Evolutionary conservation across 768 basidiomycete species (phyloP).

Genomic region (Favolaschia claudopus): DNA sequence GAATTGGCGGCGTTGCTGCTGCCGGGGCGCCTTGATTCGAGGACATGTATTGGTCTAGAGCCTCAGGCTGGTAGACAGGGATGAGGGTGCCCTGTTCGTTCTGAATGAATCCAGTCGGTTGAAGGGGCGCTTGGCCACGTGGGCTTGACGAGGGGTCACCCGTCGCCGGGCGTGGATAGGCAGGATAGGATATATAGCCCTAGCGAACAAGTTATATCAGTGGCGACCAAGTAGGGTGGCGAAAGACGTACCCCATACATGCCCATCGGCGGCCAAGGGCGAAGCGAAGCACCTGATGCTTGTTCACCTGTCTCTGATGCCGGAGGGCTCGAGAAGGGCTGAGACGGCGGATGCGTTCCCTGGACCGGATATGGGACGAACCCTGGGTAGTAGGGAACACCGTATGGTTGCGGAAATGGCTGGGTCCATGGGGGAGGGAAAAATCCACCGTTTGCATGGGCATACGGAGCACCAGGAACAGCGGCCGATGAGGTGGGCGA

Average conservation of each 20-base stretch:
- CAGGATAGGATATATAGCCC: conserved; percentile 60
- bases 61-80: conserved; percentile 75
- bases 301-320: conserved; percentile 48
- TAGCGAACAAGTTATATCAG: conserved; percentile 26
- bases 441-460: conserved; percentile 52
- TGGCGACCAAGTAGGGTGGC: not conserved
- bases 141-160: conserved; percentile 38
- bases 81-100: conserved; percentile 77
- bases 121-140: conserved; percentile 59
- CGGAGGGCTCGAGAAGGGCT: conserved; percentile 40
- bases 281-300: conserved; percentile 35
- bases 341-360: conserved; percentile 33
- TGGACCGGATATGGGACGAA: conserved; percentile 53
- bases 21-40: conserved; percentile 41
- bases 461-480: conserved; percentile 40
- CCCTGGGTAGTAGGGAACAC: conserved; percentile 57
- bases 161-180: conserved; percentile 32
- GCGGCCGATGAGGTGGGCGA: conserved; percentile 37
- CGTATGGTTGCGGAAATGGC: conserved; percentile 60
- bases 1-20: conserved; percentile 28
- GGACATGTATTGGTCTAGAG: conserved; percentile 73
- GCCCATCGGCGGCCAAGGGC: conserved; percentile 47
- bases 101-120: conserved; percentile 74
- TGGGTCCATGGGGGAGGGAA: conserved; percentile 61
- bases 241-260: conserved; percentile 55